Base-by-base conservation (phyloP, 805 yeast species). In the Suhomyces tanzawaensis region DNA sequence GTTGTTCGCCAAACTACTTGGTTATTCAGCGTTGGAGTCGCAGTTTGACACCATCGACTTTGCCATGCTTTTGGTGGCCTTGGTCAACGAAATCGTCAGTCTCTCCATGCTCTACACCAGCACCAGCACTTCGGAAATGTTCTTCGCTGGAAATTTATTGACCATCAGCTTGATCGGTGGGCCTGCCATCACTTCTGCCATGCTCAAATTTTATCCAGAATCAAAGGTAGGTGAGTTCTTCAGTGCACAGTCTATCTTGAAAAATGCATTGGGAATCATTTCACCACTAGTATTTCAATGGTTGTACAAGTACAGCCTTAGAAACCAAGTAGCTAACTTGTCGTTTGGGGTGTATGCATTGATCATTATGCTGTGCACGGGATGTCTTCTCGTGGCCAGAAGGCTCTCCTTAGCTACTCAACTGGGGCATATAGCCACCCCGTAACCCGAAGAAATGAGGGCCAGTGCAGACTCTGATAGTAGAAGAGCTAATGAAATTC, bases 171-270 rank as follows among this genome's bases (percentile, higher is more conserved):
- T 78, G 0, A 39, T 78, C 4, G 66, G 71, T 0, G 63, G 76
- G 0, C 91, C 93, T 1, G 68, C 81, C 0, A 44, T 81, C 4
- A 82, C 78, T 48, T 69, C 82, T 0, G 48, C 84, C 1, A 58
- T 82, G 6, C 68, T 80, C 36, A 84, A 84, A 52, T 78, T 81
- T 54, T 74, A 70, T 44, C 76, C 77, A 1, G 76, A 76, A 24
- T 68, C 72, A 5, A 71, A 72, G 41, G 70, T 77, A 4, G 93
- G 93, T 12, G 87, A 82, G 55, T 65, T 81, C 15, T 83, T 83
- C 60, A 89, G 90, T 9, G 86, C 83, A 1, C 55, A 82, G 29
- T 76, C 86, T 0, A 53, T 84, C 34, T 53, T 82, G 11, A 75
- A 79, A 49, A 80, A 77, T 44, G 35, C 73, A 0, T 55, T 74